Conservation (phyloP, 805 yeast genomes). For the Candida sithepensis region DNA sequence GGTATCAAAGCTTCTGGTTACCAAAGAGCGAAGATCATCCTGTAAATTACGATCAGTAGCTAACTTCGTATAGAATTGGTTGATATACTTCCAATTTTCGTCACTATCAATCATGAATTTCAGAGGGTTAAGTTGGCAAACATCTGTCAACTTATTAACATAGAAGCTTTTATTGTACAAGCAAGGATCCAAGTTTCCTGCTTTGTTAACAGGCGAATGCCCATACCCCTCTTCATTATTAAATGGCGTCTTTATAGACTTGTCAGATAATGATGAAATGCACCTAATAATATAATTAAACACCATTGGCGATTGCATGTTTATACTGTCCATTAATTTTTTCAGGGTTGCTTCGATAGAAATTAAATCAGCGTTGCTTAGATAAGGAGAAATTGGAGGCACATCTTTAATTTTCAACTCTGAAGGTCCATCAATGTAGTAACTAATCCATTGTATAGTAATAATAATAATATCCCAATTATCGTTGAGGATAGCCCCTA, state of each 20-base stretch:
- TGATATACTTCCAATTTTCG: conserved; percentile 45
- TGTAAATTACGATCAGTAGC: conserved; percentile 40
- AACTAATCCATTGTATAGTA: conserved; percentile 77
- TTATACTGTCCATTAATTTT: conserved; percentile 63
- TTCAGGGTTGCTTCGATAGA: conserved; percentile 52
- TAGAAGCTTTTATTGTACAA: conserved; percentile 55
- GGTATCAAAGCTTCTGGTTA: conserved; percentile 50
- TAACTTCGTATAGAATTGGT: conserved; percentile 43
- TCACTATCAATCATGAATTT: conserved; percentile 44
- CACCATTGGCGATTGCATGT: conserved; percentile 48
- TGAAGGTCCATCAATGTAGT: conserved; percentile 61
- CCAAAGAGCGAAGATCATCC: conserved; percentile 43
- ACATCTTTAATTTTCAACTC: conserved; percentile 36
- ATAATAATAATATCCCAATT: conserved; percentile 65
- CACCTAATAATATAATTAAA: conserved; percentile 46
- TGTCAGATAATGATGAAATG: conserved; percentile 40
- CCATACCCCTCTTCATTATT: conserved; percentile 10
- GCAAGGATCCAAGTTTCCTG: conserved; percentile 35
- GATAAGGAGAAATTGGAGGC: conserved; percentile 40
- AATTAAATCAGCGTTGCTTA: conserved; percentile 44
- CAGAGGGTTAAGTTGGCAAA: conserved; percentile 48
- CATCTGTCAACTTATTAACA: conserved; percentile 47
- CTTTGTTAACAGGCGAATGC: conserved; percentile 17
- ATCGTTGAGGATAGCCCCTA: conserved; percentile 68
- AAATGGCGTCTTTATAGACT: conserved; percentile 12